Percentiles rank a stretch among this genome's conserved stretches.
Conservation (phyloP, 2,329 filamentous ascomycete species). For the Aspergillus candidus region DNA sequence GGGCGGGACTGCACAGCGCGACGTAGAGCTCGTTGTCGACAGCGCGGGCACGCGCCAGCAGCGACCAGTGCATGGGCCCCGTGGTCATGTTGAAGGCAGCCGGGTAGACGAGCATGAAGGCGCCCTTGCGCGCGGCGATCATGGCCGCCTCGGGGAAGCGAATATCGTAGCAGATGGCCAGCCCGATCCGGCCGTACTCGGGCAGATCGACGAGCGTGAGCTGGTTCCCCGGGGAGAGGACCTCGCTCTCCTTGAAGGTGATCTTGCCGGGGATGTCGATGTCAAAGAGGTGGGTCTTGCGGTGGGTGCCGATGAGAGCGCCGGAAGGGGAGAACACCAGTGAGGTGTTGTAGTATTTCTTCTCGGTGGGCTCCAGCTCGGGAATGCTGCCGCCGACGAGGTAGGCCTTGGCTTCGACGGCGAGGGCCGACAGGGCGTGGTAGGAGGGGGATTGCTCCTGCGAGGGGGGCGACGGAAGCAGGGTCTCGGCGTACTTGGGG, state of each 20-base stretch:
- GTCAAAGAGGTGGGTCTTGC: slow-evolving; percentile 95
- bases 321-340: slow-evolving; percentile 76
- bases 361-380: slow-evolving; percentile 61
- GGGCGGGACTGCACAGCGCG: slow-evolving; percentile 82
- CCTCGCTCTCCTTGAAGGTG: slow-evolving; percentile 82
- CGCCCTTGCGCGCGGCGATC: slow-evolving; percentile 78
- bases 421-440: slow-evolving; percentile 75
- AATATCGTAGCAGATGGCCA: slow-evolving; percentile 97
- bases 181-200: slow-evolving; percentile 76
- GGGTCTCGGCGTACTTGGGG: slow-evolving; percentile 81
- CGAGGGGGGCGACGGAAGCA: slow-evolving; percentile 70
- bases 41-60: slow-evolving; percentile 75
- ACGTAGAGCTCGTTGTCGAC: slow-evolving; percentile 95
- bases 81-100: slow-evolving; percentile 97
- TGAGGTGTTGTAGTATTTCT: slow-evolving; percentile 84
- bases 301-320: slow-evolving; percentile 74
- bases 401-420: slow-evolving; percentile 70
- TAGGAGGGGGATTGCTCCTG: slow-evolving; percentile 70
- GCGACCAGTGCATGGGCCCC: slow-evolving; percentile 82
- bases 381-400: slow-evolving; percentile 90
- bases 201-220: slow-evolving; percentile 81
- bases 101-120: slow-evolving; percentile 83
- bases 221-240: slow-evolving; percentile 77
- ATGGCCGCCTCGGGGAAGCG: slow-evolving; percentile 92
- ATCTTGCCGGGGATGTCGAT: slow-evolving; percentile 97